Conservation (phyloP, 306 rosid species). For the Hippophae rhamnoides region DNA sequence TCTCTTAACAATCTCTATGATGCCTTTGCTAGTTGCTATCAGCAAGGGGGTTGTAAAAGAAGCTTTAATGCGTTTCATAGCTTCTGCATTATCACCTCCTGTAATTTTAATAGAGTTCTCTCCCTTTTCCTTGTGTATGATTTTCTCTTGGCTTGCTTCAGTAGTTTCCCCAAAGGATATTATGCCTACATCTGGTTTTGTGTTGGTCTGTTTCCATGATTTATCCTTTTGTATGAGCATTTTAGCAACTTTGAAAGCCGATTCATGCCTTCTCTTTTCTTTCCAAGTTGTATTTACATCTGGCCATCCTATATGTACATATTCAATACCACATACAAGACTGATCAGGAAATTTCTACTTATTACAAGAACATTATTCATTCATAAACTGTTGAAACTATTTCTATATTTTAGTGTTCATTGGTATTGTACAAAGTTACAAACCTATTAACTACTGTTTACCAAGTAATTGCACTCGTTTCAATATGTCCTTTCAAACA, state of each 20-base stretch:
- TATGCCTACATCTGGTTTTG: not conserved
- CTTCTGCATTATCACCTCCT: not conserved
- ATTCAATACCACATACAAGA: not conserved
- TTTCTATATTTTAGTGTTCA: too few relatives aligned
- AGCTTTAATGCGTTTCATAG: not conserved
- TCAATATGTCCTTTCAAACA: too few relatives aligned
- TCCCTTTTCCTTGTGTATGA: too few relatives aligned
- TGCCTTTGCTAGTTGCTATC: slow-evolving; percentile 33
- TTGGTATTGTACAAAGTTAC: too few relatives aligned
- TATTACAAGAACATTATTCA: too few relatives aligned
- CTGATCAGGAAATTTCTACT: too few relatives aligned
- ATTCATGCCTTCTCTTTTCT: slow-evolving; percentile 9
- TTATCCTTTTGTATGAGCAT: not conserved
- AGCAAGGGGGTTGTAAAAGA: slow-evolving; percentile 24
- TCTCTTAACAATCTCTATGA: slow-evolving; percentile 32
- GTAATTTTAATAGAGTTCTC: too few relatives aligned
- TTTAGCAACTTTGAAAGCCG: slow-evolving; percentile 8
- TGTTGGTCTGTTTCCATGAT: not conserved
- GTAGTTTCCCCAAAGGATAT: not conserved
- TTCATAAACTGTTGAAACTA: too few relatives aligned
- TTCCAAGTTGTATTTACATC: not conserved
- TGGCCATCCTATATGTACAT: slow-evolving; percentile 6
- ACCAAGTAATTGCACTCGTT: too few relatives aligned
- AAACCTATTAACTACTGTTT: not conserved
- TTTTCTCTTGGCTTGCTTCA: not conserved